Base-by-base conservation (phyloP, 768 basidiomycete species). In the Tephrocybe sp. region DNA sequence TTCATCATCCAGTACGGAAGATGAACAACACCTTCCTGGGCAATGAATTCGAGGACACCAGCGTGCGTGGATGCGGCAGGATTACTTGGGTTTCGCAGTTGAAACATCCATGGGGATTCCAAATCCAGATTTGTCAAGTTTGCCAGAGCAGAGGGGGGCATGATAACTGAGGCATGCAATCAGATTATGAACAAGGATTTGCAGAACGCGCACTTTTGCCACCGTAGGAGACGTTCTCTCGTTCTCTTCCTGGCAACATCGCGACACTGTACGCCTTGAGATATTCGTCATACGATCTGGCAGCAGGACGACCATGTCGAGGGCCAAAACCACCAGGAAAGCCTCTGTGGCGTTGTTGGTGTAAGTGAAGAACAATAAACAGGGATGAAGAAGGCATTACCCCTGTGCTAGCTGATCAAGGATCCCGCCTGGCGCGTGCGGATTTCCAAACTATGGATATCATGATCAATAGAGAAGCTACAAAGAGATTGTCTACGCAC, bases 1-100 rank as follows among this genome's bases (percentile, higher is more conserved):
- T 89, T 94, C 96, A 99, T 99, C 91, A 99, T 96, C 97, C 97
- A 99, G 59, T 93, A 89, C 0, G 97, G 97, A 13, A 99, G 76
- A 73, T 98, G 89, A 2, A 95, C 95, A 12, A 89, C 78, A 11
- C 97, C 97, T 67, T 98, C 96, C 49, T 97, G 88, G 2, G 97
- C 96, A 56, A 98, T 98, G 69, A 99, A 99, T 64, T 99, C 97
- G 24, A 99, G 81, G 22, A 99, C 97, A 75, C 97, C 97, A 1
- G 90, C 91, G 64, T 99, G 92, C 1, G 97, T 98, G 18, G 82
- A 94, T 46, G 81, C 89, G 27, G 83, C 90, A 44, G 79, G 77
- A 71, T 88, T 95, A 60, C 73, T 71, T 42, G 97, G 96, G 69
- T 98, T 98, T 41, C 91, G 87, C 44, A 99, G 77, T 55, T 96